phyloP scores from a whole-genome alignment of 805 yeast genomes.

The Hanseniaspora lachancei region DNA sequence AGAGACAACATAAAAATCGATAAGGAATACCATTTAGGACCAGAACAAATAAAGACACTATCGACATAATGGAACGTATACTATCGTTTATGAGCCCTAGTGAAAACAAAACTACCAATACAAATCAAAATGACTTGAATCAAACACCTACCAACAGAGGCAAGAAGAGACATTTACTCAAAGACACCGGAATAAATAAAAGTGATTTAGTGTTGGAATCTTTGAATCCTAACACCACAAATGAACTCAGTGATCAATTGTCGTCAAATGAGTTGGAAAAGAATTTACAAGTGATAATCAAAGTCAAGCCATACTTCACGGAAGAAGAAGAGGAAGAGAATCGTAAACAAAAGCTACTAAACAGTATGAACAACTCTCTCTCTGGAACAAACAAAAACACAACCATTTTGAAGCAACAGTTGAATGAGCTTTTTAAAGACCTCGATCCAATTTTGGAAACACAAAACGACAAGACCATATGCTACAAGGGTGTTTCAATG shows the following conservation, averaged over 20 bases:
- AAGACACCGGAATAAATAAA: background rate
- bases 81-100: background rate
- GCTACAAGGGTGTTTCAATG: constrained; percentile 10
- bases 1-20: no score
- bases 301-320: constrained; percentile 7
- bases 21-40: no score
- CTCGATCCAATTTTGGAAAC: constrained; percentile 8
- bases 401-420: constrained; percentile 6
- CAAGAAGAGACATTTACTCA: background rate
- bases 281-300: constrained; percentile 5
- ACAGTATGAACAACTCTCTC: background rate
- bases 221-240: background rate
- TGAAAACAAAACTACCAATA: background rate
- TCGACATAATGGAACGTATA: background rate
- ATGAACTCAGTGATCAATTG: background rate
- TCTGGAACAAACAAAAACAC: background rate
- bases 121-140: background rate
- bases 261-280: background rate
- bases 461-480: background rate
- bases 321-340: constrained; percentile 5
- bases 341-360: background rate
- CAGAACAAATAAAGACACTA: background rate
- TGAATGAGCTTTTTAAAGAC: constrained; percentile 11
- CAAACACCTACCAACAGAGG: constrained; percentile 5
- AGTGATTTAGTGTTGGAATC: background rate